Conservation (phyloP, 805 yeast genomes). For the Teunomyces pallodes region DNA sequence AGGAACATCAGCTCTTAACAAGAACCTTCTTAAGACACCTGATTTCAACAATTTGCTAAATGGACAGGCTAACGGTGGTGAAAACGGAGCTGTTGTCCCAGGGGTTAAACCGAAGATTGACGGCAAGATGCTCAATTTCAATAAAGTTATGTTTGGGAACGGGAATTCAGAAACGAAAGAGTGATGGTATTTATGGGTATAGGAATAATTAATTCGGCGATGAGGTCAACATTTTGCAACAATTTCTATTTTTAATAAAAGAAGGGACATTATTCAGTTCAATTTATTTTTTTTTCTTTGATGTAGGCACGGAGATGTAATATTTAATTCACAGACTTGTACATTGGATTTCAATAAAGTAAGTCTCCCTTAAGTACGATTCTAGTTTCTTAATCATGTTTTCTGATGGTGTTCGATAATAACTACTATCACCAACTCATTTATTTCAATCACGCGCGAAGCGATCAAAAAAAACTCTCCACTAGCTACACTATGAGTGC, state of each 20-base stretch:
- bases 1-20: slow-evolving; percentile 17
- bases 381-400: no score
- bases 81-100: slow-evolving; percentile 5
- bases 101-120: slow-evolving; percentile 24
- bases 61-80: slow-evolving; percentile 8
- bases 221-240: no score
- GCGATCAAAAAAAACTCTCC: background rate
- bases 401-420: no score
- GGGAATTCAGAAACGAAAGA: slow-evolving; percentile 9
- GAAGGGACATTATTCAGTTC: no score
- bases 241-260: no score
- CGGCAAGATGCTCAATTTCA: slow-evolving; percentile 45
- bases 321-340: no score
- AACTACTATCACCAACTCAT: no score
- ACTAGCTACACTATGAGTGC: slow-evolving; percentile 5
- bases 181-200: slow-evolving; percentile 3
- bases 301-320: no score
- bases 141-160: slow-evolving; percentile 31
- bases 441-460: background rate
- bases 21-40: slow-evolving; percentile 39
- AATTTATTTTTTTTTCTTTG: no score
- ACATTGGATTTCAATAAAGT: no score
- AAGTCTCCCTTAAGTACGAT: no score
- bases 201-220: background rate
- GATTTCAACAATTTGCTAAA: slow-evolving; percentile 35